Percentiles rank a stretch among this genome's conserved stretches.
Conservation (phyloP, 148 eudicot genomes). For the Rhododendron ovatum region DNA sequence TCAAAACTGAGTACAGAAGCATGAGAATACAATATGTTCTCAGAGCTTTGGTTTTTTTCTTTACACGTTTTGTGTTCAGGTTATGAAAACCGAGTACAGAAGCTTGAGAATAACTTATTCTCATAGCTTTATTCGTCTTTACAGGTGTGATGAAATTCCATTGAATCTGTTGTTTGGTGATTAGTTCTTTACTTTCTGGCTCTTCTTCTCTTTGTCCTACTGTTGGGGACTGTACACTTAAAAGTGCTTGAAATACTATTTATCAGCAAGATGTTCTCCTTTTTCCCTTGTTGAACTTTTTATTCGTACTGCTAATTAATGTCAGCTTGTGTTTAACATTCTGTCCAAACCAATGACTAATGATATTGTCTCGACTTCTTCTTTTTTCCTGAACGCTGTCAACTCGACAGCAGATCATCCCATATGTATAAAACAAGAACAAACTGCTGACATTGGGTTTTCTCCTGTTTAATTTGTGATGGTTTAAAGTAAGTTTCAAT, state of each 20-base stretch:
- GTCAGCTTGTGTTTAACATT: not conserved
- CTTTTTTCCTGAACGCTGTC: not conserved
- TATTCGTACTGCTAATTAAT: not conserved
- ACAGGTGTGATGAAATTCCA: slow-evolving; percentile 21
- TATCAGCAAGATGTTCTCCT: not conserved
- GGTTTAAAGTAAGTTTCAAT: not conserved
- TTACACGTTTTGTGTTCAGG: slow-evolving; percentile 14
- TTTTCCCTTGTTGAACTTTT: not conserved
- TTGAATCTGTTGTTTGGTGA: slow-evolving; percentile 17
- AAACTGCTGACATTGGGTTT: not conserved
- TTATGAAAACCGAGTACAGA: slow-evolving; percentile 19
- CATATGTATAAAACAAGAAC: too few species aligned
- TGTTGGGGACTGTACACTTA: not conserved
- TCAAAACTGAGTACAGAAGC: slow-evolving; percentile 23
- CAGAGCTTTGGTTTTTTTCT: slow-evolving; percentile 33
- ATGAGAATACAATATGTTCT: slow-evolving; percentile 36
- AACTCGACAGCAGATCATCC: not conserved
- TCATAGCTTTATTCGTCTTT: slow-evolving; percentile 29
- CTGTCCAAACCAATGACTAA: not conserved
- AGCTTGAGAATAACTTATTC: slow-evolving; percentile 42
- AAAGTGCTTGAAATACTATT: not conserved
- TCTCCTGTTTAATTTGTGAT: not conserved
- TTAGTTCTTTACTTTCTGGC: not conserved
- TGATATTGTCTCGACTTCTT: not conserved
- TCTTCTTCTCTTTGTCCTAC: not conserved